Evolutionary conservation across 257 asterid genomes (phyloP).

Genomic region (Catharanthus roseus): DNA sequence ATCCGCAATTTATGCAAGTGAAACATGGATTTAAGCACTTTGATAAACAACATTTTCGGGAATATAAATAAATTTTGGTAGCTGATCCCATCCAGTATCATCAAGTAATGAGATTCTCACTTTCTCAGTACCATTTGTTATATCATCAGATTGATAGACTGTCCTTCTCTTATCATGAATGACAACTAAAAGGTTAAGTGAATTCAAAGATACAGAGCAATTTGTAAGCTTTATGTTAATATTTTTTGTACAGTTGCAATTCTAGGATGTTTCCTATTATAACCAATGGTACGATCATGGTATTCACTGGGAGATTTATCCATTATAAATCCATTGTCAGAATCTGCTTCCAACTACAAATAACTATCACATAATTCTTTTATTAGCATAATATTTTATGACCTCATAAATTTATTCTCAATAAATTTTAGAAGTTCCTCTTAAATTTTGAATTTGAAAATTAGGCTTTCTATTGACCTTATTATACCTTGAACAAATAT

Average conservation of each 20-base stretch:
- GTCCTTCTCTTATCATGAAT: constrained; percentile 15
- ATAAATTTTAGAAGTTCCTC: constrained; percentile 14
- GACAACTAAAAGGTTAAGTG: constrained; percentile 2
- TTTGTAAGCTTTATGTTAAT: constrained; percentile 15
- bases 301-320: constrained; percentile 11
- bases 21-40: constrained; percentile 47
- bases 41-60: constrained; percentile 42
- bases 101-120: constrained; percentile 49
- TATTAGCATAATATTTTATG: constrained; percentile 9
- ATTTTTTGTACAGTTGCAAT: constrained; percentile 11
- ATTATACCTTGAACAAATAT: constrained; percentile 21
- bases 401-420: constrained; percentile 6
- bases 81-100: constrained; percentile 41
- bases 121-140: constrained; percentile 55
- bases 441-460: constrained; percentile 9
- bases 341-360: constrained; percentile 15
- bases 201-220: constrained; percentile 19
- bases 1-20: constrained; percentile 65
- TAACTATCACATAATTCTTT: constrained; percentile 32
- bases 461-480: background rate
- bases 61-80: constrained; percentile 41
- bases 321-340: constrained; percentile 5
- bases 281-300: background rate
- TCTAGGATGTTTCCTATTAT: background rate
- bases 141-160: constrained; percentile 27